These are phyloP conservation scores for Amanita molliuscula DNA, from an alignment of 768 basidiomycete species.

Conservation along the genomic window DNA sequence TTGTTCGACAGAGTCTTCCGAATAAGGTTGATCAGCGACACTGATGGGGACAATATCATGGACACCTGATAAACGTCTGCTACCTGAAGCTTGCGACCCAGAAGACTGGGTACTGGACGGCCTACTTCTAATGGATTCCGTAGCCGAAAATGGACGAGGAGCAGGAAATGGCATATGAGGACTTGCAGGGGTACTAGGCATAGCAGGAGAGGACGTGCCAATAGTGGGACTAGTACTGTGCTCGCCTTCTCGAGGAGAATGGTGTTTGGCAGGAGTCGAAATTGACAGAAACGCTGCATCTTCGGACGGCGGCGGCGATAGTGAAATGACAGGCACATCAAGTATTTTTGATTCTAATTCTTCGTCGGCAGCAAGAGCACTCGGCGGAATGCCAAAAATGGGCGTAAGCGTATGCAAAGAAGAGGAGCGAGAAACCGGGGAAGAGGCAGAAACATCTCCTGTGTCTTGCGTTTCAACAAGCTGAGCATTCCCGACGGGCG, in stretches of 20 bases:
- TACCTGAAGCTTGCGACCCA: background rate
- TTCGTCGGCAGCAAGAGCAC: background rate
- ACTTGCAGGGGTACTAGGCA: background rate
- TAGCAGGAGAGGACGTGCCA: background rate
- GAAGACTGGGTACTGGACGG: background rate
- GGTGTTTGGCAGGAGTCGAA: background rate
- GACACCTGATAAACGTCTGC: background rate
- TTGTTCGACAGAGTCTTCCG: background rate
- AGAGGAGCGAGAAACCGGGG: constrained; percentile 1
- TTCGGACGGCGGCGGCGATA: constrained; percentile 3
- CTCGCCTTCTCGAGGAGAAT: background rate
- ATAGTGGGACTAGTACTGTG: background rate
- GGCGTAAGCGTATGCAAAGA: background rate
- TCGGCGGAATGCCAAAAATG: background rate
- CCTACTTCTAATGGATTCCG: background rate
- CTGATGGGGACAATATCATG: constrained; percentile 6
- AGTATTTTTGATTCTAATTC: background rate
- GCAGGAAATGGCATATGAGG: background rate
- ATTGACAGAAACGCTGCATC: background rate
- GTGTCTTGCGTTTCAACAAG: background rate
- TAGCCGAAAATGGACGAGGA: background rate
- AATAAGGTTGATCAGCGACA: background rate
- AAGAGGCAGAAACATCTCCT: background rate
- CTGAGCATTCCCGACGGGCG: background rate
- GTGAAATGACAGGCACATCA: constrained; percentile 4